A percentile compares a stretch with the other conserved stretches of the same genome.
Conservation (phyloP, 2,329 filamentous ascomycete species). For the Calonectria hawksworthii region DNA sequence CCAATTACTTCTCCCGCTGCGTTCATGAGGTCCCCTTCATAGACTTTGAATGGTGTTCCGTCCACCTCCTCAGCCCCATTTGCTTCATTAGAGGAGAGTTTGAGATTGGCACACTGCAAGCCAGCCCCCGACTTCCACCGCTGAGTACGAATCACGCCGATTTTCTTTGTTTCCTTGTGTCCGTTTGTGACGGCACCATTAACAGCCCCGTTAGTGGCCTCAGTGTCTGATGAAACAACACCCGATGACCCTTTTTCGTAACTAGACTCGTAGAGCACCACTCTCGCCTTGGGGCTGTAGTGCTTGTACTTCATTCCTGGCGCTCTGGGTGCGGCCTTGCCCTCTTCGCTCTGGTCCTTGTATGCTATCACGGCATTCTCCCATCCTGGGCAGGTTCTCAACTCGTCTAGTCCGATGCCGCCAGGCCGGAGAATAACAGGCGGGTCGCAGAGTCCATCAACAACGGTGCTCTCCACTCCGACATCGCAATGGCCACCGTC, state of each 20-base stretch:
- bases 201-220: conserved; percentile 35
- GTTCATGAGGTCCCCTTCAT: conserved; percentile 56
- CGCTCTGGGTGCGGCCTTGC: conserved; percentile 78
- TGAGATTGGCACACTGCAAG: conserved; percentile 51
- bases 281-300: conserved; percentile 91
- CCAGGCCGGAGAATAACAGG: conserved; percentile 89
- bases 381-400: conserved; percentile 84
- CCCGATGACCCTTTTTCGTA: conserved; percentile 53
- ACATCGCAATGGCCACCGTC: conserved; percentile 90
- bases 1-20: conserved; percentile 51
- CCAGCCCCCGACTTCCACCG: conserved; percentile 64
- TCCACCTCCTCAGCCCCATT: conserved; percentile 43
- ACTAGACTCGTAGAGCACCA: conserved; percentile 82
- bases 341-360: conserved; percentile 79
- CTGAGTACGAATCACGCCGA: conserved; percentile 70
- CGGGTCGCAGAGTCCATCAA: conserved; percentile 87
- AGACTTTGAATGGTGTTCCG: conserved; percentile 56
- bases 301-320: conserved; percentile 99
- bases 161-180: conserved; percentile 41
- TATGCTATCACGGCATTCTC: conserved; percentile 83
- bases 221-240: conserved; percentile 53
- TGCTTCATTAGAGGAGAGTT: conserved; percentile 26
- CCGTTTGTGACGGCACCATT: conserved; percentile 42
- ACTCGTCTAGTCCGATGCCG: conserved; percentile 85
- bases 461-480: conserved; percentile 96